phyloP scores from a whole-genome alignment of 1,284 basidiomycete species.

The Papiliotrema flavescens region DNA sequence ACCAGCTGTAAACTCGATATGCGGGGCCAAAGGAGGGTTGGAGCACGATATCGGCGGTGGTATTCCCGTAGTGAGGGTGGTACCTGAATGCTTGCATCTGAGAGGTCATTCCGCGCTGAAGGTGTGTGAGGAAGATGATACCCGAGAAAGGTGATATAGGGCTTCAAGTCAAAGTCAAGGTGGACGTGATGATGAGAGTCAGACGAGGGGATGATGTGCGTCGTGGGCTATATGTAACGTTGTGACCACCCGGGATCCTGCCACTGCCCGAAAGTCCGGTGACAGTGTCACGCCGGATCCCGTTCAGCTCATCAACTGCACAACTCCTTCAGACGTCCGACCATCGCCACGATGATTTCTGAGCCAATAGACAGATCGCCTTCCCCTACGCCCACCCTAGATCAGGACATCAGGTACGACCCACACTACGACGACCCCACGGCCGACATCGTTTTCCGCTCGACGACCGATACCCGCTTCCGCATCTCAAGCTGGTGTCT shows the following conservation, averaged over 20 bases:
- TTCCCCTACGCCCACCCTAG: background rate
- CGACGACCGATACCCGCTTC: background rate
- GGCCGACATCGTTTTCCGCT: background rate
- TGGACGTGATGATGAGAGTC: no score
- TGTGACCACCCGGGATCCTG: no score
- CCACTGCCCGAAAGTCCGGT: no score
- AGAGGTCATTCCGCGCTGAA: no score
- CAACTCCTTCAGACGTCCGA: background rate
- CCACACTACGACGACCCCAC: background rate
- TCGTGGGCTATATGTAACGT: no score
- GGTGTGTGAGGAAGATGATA: no score
- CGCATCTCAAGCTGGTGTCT: background rate
- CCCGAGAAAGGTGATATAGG: no score
- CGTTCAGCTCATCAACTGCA: background rate
- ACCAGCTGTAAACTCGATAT: no score
- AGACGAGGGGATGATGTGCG: no score
- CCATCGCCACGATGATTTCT: background rate
- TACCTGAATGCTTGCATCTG: background rate
- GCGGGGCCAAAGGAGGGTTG: background rate
- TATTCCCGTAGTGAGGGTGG: background rate
- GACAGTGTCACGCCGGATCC: background rate
- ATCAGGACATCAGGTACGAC: background rate
- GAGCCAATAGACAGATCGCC: background rate
- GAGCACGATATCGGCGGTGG: background rate
- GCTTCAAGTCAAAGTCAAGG: no score